A percentile compares a stretch with the other conserved stretches of the same genome.
These are phyloP conservation scores for Sarocladium strictum DNA, from an alignment of 2,329 filamentous ascomycete species.

Conservation along the genomic window DNA sequence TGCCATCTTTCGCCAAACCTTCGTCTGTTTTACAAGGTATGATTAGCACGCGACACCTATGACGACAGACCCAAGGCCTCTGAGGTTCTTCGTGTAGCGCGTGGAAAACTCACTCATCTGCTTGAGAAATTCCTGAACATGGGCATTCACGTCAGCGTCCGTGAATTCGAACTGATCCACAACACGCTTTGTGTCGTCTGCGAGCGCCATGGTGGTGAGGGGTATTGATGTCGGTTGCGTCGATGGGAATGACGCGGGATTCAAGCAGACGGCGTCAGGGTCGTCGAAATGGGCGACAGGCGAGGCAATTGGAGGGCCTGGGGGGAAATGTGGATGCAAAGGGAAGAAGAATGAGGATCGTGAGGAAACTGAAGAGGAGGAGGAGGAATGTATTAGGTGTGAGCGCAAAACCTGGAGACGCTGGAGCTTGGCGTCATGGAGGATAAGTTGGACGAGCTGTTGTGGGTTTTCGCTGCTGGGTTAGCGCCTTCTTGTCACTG, in stretches of 20 bases:
- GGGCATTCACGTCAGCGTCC: constrained; percentile 69
- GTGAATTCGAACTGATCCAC: constrained; percentile 82
- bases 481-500: constrained; percentile 11
- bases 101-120: constrained; percentile 62
- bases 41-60: background rate
- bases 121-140: constrained; percentile 76
- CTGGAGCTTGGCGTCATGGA: constrained; percentile 42
- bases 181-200: constrained; percentile 70
- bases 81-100: background rate
- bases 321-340: constrained; percentile 14
- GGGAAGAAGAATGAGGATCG: constrained; percentile 13
- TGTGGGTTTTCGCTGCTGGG: constrained; percentile 9
- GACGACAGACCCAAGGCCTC: background rate
- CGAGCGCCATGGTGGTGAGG: constrained; percentile 52
- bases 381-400: constrained; percentile 12
- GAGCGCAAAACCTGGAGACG: constrained; percentile 14
- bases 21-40: constrained; percentile 50
- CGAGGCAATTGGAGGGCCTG: constrained; percentile 20
- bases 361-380: constrained; percentile 17
- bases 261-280: constrained; percentile 46
- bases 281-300: constrained; percentile 24
- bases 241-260: constrained; percentile 48
- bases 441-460: constrained; percentile 47
- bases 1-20: constrained; percentile 70
- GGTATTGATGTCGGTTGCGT: constrained; percentile 47